phyloP scores from a whole-genome alignment of 2,329 filamentous ascomycete genomes.

The Pestalotiopsis sp. region DNA sequence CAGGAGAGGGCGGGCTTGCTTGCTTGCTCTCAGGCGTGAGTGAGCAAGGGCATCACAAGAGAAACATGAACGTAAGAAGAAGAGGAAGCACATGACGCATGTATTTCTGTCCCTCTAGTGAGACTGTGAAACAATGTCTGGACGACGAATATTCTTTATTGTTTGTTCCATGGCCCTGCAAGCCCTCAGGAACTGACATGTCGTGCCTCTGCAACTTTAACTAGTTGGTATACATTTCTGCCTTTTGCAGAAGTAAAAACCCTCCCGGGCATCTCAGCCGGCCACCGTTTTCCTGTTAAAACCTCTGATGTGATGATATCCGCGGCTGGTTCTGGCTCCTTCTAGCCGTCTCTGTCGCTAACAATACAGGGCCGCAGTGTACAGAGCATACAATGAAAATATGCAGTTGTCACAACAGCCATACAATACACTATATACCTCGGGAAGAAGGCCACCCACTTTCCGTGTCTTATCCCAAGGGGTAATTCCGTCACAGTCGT shows the following conservation, averaged over 20 bases:
- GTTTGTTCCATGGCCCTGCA: neutral
- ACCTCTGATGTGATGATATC: neutral
- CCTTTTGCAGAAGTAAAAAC: neutral
- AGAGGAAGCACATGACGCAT: neutral
- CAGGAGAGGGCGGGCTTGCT: too few relatives aligned
- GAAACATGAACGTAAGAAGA: too few relatives aligned
- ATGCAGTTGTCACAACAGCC: neutral
- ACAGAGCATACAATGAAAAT: neutral
- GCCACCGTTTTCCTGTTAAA: neutral
- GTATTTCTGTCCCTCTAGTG: neutral
- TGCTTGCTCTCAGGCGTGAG: too few relatives aligned
- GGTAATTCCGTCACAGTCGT: conserved; percentile 2
- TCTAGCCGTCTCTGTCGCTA: neutral
- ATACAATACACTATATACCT: conserved; percentile 11
- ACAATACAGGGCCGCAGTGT: conserved; percentile 1
- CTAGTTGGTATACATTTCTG: neutral
- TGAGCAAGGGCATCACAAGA: too few relatives aligned
- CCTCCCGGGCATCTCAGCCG: neutral
- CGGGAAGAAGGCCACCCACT: neutral
- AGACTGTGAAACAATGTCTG: neutral
- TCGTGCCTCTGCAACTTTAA: neutral
- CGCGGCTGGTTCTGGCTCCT: neutral
- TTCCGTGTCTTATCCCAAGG: neutral
- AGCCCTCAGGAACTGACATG: conserved; percentile 8
- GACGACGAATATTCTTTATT: neutral